A percentile compares a stretch with the other conserved stretches of the same genome.
Conservation (phyloP, 257 asterid species). For the Fraxinus excelsior region DNA sequence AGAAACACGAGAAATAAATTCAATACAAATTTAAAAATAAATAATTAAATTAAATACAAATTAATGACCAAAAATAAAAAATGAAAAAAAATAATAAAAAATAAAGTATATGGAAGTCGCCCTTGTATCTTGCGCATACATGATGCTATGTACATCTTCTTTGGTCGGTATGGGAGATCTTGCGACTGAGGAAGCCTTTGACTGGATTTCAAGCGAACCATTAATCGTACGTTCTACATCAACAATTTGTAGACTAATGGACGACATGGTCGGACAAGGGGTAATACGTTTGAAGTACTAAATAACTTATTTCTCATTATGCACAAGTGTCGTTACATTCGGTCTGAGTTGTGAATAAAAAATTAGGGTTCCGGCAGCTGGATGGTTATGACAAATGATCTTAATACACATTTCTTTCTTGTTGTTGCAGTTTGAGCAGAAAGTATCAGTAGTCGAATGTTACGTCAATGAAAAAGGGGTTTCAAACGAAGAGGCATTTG, state of each 20-base stretch:
- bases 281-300: background rate
- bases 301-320: too few species aligned
- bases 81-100: too few species aligned
- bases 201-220: slow-evolving; percentile 34
- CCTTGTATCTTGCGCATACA: background rate
- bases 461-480: slow-evolving; percentile 29
- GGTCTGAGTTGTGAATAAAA: too few species aligned
- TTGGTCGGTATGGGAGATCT: slow-evolving; percentile 30
- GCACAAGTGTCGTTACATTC: too few species aligned
- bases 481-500: slow-evolving; percentile 21
- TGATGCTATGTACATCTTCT: slow-evolving; percentile 5
- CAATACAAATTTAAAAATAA: too few species aligned
- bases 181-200: slow-evolving; percentile 18
- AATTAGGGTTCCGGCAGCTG: background rate
- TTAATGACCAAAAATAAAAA: too few species aligned
- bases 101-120: background rate
- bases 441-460: slow-evolving; percentile 33
- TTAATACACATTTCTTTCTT: background rate
- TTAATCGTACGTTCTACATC: background rate
- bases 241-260: background rate
- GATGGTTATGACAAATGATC: background rate
- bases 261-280: background rate
- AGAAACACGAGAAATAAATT: too few species aligned
- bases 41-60: too few species aligned
- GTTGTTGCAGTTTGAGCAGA: slow-evolving; percentile 19